A percentile compares a stretch with the other conserved stretches of the same genome.
phyloP scores from a whole-genome alignment of 495 filamentous ascomycete species.

The Penicillium psychrofluorescens region DNA sequence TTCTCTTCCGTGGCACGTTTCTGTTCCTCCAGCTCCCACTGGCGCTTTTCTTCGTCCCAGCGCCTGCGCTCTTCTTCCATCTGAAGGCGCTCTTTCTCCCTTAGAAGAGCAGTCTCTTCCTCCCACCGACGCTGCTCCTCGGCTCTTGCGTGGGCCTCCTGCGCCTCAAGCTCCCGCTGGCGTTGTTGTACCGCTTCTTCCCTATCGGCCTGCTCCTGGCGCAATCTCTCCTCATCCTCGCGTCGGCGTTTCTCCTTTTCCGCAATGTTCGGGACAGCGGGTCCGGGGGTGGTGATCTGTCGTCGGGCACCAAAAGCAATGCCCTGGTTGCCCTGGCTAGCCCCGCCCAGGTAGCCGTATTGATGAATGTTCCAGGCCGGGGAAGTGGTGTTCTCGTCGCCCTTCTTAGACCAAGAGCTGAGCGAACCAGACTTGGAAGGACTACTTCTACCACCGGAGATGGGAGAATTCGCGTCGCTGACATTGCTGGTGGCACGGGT shows the following conservation, averaged over 20 bases:
- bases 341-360: conserved; percentile 97
- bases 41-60: conserved; percentile 80
- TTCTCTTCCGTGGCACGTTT: conserved; percentile 64
- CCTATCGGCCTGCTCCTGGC: conserved; percentile 34
- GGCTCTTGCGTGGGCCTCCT: conserved; percentile 50
- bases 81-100: conserved; percentile 61
- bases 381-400: conserved; percentile 68
- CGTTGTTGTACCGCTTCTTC: conserved; percentile 61
- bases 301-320: conserved; percentile 84
- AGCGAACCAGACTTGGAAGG: conserved; percentile 56
- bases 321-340: conserved; percentile 91
- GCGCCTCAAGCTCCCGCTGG: conserved; percentile 62
- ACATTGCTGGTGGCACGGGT: conserved; percentile 59
- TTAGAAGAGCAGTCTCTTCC: conserved; percentile 60
- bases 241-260: conserved; percentile 57
- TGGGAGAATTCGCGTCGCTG: conserved; percentile 53
- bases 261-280: conserved; percentile 66
- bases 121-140: conserved; percentile 77
- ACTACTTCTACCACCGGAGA: conserved; percentile 47
- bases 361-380: conserved; percentile 99
- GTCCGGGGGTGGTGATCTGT: conserved; percentile 82
- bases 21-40: conserved; percentile 79
- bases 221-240: conserved; percentile 57
- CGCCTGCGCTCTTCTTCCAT: conserved; percentile 69
- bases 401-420: conserved; percentile 86